Percentiles rank a stretch among this genome's conserved stretches.
phyloP scores from a whole-genome alignment of 176 grass and related monocot genomes.

The Avena sativa region DNA sequence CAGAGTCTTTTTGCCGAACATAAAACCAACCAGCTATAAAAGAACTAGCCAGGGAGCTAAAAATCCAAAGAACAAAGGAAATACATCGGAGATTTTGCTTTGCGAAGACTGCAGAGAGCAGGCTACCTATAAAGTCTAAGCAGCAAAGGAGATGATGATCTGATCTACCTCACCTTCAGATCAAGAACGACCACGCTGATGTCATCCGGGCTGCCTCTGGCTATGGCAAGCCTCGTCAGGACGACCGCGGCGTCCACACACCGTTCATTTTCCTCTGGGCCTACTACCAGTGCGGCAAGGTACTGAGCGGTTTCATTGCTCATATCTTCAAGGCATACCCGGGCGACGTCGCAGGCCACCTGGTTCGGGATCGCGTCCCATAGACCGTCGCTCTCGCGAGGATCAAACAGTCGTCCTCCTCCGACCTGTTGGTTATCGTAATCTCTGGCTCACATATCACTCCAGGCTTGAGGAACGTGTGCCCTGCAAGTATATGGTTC shows the following conservation, averaged over 20 bases:
- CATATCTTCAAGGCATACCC: constrained; percentile 54
- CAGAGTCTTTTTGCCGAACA: neutral
- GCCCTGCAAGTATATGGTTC: constrained; percentile 44
- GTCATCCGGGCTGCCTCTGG: constrained; percentile 56
- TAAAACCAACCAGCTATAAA: neutral
- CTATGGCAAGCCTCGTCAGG: constrained; percentile 63
- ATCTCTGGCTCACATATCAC: constrained; percentile 81
- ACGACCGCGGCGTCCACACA: constrained; percentile 57
- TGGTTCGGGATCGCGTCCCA: constrained; percentile 76
- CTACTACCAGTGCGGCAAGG: neutral
- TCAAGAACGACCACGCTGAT: constrained; percentile 74
- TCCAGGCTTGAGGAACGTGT: constrained; percentile 65
- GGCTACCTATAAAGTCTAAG: neutral
- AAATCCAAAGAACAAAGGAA: constrained; percentile 1
- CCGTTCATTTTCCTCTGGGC: constrained; percentile 29
- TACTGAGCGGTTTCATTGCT: neutral
- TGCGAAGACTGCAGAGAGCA: neutral
- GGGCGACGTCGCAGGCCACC: constrained; percentile 55
- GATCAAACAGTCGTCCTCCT: constrained; percentile 65
- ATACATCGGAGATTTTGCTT: neutral
- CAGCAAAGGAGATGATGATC: neutral
- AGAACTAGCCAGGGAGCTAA: constrained; percentile 13
- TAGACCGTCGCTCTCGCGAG: constrained; percentile 76
- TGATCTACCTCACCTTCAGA: constrained; percentile 42
- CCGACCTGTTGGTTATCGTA: constrained; percentile 43